phyloP scores from a whole-genome alignment of 176 grass and related monocot species.

The Olyra latifolia region DNA sequence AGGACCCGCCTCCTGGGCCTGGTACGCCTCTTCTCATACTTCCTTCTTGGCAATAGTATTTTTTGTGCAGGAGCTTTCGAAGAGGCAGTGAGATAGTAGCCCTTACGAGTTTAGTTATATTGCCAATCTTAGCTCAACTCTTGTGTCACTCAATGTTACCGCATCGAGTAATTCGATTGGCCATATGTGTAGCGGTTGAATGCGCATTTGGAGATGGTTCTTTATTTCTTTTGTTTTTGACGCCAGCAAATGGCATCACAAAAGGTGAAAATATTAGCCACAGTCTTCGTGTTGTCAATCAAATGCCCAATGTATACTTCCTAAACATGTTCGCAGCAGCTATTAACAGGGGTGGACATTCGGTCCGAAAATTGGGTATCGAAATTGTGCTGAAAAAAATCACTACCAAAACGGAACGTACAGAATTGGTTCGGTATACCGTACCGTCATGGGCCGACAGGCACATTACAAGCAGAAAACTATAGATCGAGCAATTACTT shows the following conservation, averaged over 20 bases:
- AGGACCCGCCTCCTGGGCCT: constrained; percentile 42
- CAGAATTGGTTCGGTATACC: too few relatives aligned
- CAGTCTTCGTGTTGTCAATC: not conserved
- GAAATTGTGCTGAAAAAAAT: too few relatives aligned
- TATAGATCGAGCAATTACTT: too few relatives aligned
- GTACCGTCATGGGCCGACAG: too few relatives aligned
- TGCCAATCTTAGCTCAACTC: not conserved
- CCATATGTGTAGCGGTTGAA: not conserved
- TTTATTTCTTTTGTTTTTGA: not conserved
- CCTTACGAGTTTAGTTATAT: not conserved
- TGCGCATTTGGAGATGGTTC: not conserved
- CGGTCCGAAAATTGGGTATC: too few relatives aligned
- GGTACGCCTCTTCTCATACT: constrained; percentile 30
- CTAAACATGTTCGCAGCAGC: not conserved
- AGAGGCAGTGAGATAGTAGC: not conserved
- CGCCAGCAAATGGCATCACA: not conserved
- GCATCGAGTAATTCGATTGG: not conserved
- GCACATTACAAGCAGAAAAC: too few relatives aligned
- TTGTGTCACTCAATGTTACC: not conserved
- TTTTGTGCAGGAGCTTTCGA: not conserved
- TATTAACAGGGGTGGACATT: too few relatives aligned
- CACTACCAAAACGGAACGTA: too few relatives aligned
- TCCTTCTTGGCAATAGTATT: not conserved
- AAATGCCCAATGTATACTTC: not conserved
- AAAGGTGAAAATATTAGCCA: not conserved